Evolutionary conservation across 2,329 filamentous ascomycete genomes (phyloP).

Genomic region (Simplicillium sp.): DNA sequence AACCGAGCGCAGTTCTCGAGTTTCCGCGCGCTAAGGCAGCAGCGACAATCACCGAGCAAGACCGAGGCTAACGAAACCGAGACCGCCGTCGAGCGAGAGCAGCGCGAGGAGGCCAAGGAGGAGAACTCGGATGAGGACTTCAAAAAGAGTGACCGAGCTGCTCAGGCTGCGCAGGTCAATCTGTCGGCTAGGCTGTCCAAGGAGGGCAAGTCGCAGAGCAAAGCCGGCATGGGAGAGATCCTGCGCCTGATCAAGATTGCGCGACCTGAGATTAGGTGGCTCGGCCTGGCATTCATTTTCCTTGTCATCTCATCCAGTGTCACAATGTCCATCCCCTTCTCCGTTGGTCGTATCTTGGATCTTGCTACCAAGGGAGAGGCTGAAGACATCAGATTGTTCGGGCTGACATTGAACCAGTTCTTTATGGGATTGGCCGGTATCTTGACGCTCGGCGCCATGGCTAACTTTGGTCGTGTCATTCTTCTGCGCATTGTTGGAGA

Average conservation of each 20-base stretch:
- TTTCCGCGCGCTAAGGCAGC: constrained; percentile 3
- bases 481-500: constrained; percentile 91
- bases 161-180: constrained; percentile 81
- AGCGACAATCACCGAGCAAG: constrained; percentile 12
- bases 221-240: constrained; percentile 64
- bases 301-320: constrained; percentile 84
- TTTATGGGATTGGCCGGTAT: constrained; percentile 71
- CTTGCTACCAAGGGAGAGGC: constrained; percentile 66
- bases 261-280: constrained; percentile 68
- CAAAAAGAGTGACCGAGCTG: constrained; percentile 71
- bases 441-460: constrained; percentile 72
- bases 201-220: constrained; percentile 53
- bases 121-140: constrained; percentile 29
- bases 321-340: constrained; percentile 94
- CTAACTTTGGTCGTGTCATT: constrained; percentile 91
- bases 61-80: constrained; percentile 13
- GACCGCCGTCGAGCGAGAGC: too few species aligned
- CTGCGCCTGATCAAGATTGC: constrained; percentile 86
- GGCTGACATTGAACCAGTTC: constrained; percentile 77
- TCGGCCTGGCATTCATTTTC: constrained; percentile 72
- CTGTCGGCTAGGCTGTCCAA: constrained; percentile 80
- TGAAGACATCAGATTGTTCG: constrained; percentile 66
- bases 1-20: too few species aligned
- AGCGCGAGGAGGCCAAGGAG: constrained; percentile 23
- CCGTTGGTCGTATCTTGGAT: constrained; percentile 91